Base-by-base conservation (phyloP, 2,329 filamentous ascomycete genomes). In the Aureobasidium sp. region DNA sequence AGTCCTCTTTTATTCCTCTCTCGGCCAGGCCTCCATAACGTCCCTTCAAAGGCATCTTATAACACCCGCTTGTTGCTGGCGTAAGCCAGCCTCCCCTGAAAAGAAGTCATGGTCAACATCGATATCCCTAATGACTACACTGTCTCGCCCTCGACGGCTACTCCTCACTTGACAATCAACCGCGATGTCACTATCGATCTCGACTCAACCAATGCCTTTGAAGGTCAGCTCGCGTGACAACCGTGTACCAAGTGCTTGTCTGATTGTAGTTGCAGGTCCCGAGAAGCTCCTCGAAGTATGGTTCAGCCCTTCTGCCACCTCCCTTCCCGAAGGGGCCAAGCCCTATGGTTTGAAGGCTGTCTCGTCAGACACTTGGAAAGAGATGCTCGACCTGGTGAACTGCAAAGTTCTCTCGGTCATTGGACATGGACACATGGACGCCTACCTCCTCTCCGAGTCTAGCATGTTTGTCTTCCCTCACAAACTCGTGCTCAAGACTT, bases 401-500 rank as follows among this genome's bases (percentile, higher is more conserved):
- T 99, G 94, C 86, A 94, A 99, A 79, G 91, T 99, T 61, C 82
- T 99, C 62, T 99, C 94, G 4, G 88, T 96, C 65, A 85, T 99
- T 66, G 87, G 93, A 73, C 96, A 93, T 27, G 91, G 96, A 66
- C 87, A 93, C 72, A 89, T 97, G 69, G 94, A 99, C 73, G 93
- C 94, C 67, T 99, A 99, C 74, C 85, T 99, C 7, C 83, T 99
- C 62, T 99, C 94, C 66, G 94, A 99, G 79, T 97, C 94, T 44
- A 97, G 94, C 88, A 96, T 99, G 92, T 99, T 99, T 74, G 91
- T 99, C 69, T 99, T 96, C 76, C 91, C 92, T n/a, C 94, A 99
- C 84, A 99, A 99, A 82, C 84, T 99, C 66, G 96, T 99, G 64
- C 81, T 99, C 68, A 99, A 99, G 84, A 99, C 94, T 8, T 99